Evolutionary conservation across 331 rosid species (phyloP).

Genomic region (Quercus tomentella): DNA sequence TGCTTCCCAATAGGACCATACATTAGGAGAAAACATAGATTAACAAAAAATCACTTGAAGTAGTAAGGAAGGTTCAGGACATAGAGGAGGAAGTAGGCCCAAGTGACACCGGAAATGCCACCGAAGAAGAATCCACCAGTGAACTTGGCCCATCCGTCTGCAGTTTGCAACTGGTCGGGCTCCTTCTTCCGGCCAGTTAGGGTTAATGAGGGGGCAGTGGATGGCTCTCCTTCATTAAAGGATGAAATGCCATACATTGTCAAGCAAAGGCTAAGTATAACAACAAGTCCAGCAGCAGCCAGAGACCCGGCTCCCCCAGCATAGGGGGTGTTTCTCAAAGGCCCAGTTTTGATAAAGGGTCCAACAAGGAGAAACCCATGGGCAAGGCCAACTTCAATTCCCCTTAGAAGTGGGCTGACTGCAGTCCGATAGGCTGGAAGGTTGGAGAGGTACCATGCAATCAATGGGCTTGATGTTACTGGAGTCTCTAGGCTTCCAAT

Average conservation of each 20-base stretch:
- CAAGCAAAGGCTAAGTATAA: conserved; percentile 68
- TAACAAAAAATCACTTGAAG: conserved; percentile 50
- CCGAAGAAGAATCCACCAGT: conserved; percentile 97
- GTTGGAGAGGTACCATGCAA: conserved; percentile 96
- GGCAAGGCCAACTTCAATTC: conserved; percentile 90
- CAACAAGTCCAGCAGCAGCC: conserved; percentile 89
- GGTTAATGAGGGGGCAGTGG: conserved; percentile 77
- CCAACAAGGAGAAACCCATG: conserved; percentile 84
- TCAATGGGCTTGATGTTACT: conserved; percentile 90
- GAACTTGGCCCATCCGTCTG: conserved; percentile 97
- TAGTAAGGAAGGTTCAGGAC: conserved; percentile 89
- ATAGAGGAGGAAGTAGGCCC: conserved; percentile 96
- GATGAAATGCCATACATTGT: conserved; percentile 79
- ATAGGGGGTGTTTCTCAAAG: conserved; percentile 65
- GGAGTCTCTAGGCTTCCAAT: conserved; percentile 98
- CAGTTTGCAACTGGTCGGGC: conserved; percentile 91
- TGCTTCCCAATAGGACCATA: conserved; percentile 6
- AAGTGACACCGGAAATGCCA: conserved; percentile 85
- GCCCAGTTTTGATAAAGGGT: conserved; percentile 87
- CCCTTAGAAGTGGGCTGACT: conserved; percentile 84
- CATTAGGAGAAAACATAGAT: background rate
- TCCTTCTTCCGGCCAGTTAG: conserved; percentile 82
- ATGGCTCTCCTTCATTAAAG: conserved; percentile 89
- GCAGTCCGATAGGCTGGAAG: conserved; percentile 94
- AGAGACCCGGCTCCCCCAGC: conserved; percentile 82